Conservation (phyloP, 306 rosid species). For the Ochetophila trinervis region DNA sequence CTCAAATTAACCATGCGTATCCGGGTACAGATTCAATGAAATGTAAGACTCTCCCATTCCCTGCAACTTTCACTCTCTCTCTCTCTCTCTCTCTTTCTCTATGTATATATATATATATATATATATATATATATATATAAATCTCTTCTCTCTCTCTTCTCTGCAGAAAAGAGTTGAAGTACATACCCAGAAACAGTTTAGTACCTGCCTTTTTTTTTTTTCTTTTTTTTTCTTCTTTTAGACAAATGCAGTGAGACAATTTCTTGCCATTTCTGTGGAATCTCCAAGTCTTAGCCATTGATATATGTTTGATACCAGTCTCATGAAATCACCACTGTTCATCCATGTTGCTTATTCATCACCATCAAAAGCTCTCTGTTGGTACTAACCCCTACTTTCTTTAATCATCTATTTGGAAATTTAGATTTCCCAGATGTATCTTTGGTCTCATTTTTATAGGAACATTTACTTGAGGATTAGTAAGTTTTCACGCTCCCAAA, state of each 20-base stretch:
- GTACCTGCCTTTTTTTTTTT: slow-evolving; percentile 6
- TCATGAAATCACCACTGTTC: slow-evolving; percentile 24
- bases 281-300: slow-evolving; percentile 2
- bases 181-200: background rate
- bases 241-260: slow-evolving; percentile 16
- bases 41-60: too few relatives aligned
- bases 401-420: slow-evolving; percentile 25
- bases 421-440: background rate
- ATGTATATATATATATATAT: too few relatives aligned
- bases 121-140: too few relatives aligned
- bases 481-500: background rate
- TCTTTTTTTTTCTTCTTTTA: slow-evolving; percentile 12
- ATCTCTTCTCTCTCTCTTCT: too few relatives aligned
- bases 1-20: too few relatives aligned
- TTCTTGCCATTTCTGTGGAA: background rate
- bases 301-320: slow-evolving; percentile 23
- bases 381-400: slow-evolving; percentile 8
- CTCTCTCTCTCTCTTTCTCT: background rate
- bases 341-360: slow-evolving; percentile 3
- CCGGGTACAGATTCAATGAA: background rate
- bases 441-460: background rate
- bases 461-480: background rate
- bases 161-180: slow-evolving; percentile 1
- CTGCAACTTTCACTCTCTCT: background rate
- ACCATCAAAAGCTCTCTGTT: background rate